A percentile compares a stretch with the other conserved stretches of the same genome.
phyloP scores from a whole-genome alignment of 805 yeast species.

The Saccharomycopsis schoenii region DNA sequence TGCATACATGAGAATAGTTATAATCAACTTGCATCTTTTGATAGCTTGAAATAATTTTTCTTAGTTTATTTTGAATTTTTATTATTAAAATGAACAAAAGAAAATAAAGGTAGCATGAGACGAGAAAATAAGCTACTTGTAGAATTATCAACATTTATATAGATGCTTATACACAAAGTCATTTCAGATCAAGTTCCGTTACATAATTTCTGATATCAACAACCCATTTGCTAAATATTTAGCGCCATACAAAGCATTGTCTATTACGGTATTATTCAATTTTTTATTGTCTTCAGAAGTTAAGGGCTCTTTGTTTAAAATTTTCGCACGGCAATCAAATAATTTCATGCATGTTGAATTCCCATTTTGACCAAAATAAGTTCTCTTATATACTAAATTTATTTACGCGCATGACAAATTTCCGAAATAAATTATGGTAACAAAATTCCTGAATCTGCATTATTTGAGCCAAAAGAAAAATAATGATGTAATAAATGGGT shows the following conservation, averaged over 20 bases:
- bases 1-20: not conserved
- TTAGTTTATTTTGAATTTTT: too few species aligned
- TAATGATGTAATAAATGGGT: too few species aligned
- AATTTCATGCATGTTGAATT: not conserved
- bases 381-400: not conserved
- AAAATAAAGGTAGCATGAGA: not conserved
- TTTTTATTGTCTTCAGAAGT: not conserved
- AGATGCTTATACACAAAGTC: too few species aligned
- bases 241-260: too few species aligned
- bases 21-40: not conserved
- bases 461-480: too few species aligned
- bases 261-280: too few species aligned
- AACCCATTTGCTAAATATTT: too few species aligned
- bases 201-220: too few species aligned
- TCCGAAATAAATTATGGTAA: not conserved
- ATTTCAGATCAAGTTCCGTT: too few species aligned
- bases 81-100: too few species aligned
- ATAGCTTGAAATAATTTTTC: not conserved
- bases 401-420: not conserved
- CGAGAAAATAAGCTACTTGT: not conserved
- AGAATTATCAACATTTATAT: too few species aligned
- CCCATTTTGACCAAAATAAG: not conserved
- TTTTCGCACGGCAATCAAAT: not conserved
- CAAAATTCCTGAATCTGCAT: not conserved
- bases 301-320: not conserved